Evolutionary conservation across 2,329 filamentous ascomycete species (phyloP).

Genomic region (Verruconis gallopava): DNA sequence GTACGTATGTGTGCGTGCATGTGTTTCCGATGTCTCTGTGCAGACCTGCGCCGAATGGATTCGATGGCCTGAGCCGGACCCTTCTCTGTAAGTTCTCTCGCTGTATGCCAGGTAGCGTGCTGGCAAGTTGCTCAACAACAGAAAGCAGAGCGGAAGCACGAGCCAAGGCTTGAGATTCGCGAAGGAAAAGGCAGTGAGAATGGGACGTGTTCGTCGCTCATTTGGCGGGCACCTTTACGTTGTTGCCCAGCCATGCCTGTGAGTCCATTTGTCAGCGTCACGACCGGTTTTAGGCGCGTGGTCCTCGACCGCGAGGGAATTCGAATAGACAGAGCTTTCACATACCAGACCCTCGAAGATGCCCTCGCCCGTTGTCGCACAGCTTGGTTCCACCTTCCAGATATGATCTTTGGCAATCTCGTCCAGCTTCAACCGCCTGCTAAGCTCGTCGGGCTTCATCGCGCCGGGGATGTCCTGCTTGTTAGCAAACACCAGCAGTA

Average conservation of each 20-base stretch:
- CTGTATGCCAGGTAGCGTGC: too few species aligned
- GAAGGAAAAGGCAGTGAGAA: background rate
- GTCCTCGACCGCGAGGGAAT: too few species aligned
- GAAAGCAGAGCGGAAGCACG: background rate
- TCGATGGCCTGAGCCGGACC: too few species aligned
- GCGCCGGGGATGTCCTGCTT: slow-evolving; percentile 87
- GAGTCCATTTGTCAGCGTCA: background rate
- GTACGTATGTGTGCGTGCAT: too few species aligned
- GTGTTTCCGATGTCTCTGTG: too few species aligned
- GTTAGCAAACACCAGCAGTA: slow-evolving; percentile 97
- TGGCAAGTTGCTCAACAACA: too few species aligned
- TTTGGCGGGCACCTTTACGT: slow-evolving; percentile 34
- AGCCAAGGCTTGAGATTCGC: background rate
- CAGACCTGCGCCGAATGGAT: too few species aligned
- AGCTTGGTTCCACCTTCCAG: slow-evolving; percentile 42
- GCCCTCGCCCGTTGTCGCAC: slow-evolving; percentile 39
- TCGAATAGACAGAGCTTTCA: slow-evolving; percentile 8
- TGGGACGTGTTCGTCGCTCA: slow-evolving; percentile 9
- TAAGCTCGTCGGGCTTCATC: slow-evolving; percentile 38
- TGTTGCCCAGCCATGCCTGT: slow-evolving; percentile 37
- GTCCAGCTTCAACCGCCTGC: slow-evolving; percentile 34
- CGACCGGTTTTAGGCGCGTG: too few species aligned
- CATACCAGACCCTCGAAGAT: slow-evolving; percentile 39
- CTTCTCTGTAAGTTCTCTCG: too few species aligned
- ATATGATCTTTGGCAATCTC: slow-evolving; percentile 39